Evolutionary conservation across 805 yeast species (phyloP), one percentile per base, ranked within the genome.

Genomic region (Ogataea angusta): DNA sequence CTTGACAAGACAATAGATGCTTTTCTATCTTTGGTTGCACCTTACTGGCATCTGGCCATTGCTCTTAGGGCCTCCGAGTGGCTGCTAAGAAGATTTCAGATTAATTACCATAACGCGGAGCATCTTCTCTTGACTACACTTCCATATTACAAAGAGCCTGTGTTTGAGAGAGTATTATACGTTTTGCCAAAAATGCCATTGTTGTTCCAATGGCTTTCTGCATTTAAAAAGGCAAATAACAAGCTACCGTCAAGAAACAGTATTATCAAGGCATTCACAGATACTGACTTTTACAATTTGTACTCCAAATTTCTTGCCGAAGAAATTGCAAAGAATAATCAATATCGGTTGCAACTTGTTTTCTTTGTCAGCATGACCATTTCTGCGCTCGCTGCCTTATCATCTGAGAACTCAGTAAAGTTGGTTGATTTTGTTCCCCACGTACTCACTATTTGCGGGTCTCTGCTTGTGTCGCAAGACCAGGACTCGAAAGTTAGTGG

Each of bases 21-120:
- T 10, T 91, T 86, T 57, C 66, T 93, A 45, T 72, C 82, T 43
- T 69, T 91, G 50, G 69, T 81, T 8, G 81, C 95, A 3, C 87
- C 95, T 2, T 81, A 80, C 60, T 79, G 91, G 75, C 75, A 79
- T 48, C 65, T 89, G 38, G 73, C 80, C 16, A 86, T 95, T 17
- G 75, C 96, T 3, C 56, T 87, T 36, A 81, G 82, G 52, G 91
- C 96, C 5, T 70, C 88, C 10, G 99, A 93, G 68, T 93, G 99
- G 99, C 77, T 90, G 17, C 82, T 93, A 14, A 82, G 99, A 67
- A 76, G 98, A 53, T 93, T 81, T 68, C 82, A 88, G 57, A 78
- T 88, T 50, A 90, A 93, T 59, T 70, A 85, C 35, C 82, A 84
- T 54, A 88, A 85, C 55, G 67, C 89, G 0, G 98, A 91, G 60